These are phyloP conservation scores for Phytopythium boreale DNA, from an alignment of 352 stramenopile genomes.

Conservation along the genomic window DNA sequence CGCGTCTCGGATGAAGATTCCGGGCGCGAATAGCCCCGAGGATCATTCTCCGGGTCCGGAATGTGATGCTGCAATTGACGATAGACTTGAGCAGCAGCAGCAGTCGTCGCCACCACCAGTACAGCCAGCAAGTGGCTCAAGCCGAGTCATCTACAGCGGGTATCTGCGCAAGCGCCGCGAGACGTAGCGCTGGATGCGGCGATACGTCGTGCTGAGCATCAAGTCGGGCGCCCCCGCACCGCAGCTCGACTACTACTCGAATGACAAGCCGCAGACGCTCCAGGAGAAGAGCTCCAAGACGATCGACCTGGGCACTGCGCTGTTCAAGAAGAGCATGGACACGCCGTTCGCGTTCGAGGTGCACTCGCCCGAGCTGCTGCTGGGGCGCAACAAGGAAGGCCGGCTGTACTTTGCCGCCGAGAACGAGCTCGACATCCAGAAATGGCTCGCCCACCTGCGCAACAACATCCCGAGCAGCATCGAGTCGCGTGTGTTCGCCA, in stretches of 20 bases:
- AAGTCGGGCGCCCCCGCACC: conserved; percentile 17
- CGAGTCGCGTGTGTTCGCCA: conserved; percentile 73
- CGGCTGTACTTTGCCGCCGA: conserved; percentile 85
- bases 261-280: conserved; percentile 44
- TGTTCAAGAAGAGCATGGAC: conserved; percentile 82
- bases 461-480: conserved; percentile 72
- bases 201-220: conserved; percentile 65
- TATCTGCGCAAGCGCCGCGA: conserved; percentile 77
- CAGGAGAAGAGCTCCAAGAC: conserved; percentile 35
- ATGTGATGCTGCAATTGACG: conserved; percentile 2
- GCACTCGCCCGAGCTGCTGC: conserved; percentile 84
- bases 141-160: conserved; percentile 35
- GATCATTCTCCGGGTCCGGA: neutral
- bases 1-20: conserved; percentile 9
- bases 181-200: conserved; percentile 76
- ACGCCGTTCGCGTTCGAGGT: conserved; percentile 87
- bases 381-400: conserved; percentile 83
- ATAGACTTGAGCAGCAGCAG: conserved; percentile 12
- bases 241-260: conserved; percentile 67
- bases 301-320: conserved; percentile 57
- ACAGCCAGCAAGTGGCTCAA: neutral
- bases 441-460: conserved; percentile 84
- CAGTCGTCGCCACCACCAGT: neutral
- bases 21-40: neutral
- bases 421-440: conserved; percentile 85